phyloP scores from a whole-genome alignment of 1,284 basidiomycete species.

The Leccinum fallax region DNA sequence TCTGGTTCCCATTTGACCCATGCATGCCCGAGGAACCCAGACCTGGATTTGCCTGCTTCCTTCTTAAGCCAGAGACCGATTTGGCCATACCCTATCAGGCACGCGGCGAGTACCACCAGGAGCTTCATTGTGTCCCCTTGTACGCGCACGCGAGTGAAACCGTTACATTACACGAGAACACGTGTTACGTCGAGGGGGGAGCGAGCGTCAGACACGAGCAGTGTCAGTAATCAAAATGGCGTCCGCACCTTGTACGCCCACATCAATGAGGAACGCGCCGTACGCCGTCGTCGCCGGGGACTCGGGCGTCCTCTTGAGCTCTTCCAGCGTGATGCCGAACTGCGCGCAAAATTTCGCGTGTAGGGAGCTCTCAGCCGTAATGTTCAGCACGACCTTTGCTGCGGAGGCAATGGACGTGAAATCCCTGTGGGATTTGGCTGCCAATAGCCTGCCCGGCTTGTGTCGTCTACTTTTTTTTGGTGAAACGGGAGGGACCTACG shows the following conservation, averaged over 20 bases:
- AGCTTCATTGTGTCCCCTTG: constrained; percentile 74
- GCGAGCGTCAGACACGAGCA: not conserved
- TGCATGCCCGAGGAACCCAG: constrained; percentile 27
- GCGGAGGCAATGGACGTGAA: constrained; percentile 70
- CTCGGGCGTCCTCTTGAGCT: constrained; percentile 67
- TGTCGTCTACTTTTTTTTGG: not conserved
- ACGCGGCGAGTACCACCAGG: constrained; percentile 82
- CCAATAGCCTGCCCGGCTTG: constrained; percentile 58
- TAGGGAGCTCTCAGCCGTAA: constrained; percentile 73
- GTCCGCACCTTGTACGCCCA: constrained; percentile 62
- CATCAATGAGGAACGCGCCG: constrained; percentile 83
- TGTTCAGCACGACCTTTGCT: constrained; percentile 63
- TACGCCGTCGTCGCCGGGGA: constrained; percentile 78
- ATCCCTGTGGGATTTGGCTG: constrained; percentile 66
- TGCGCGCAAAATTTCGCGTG: constrained; percentile 72
- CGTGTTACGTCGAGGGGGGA: not conserved
- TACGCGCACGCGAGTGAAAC: not conserved
- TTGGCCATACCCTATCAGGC: constrained; percentile 93
- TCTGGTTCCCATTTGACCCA: constrained; percentile 58
- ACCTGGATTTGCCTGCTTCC: constrained; percentile 46
- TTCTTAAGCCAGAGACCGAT: constrained; percentile 82
- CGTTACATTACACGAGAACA: not conserved
- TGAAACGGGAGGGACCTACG: constrained; percentile 41
- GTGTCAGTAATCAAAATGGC: not conserved
- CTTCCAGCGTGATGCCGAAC: constrained; percentile 66